Percentiles rank a stretch among this genome's conserved stretches.
These are phyloP conservation scores for Hirsutella rhossiliensis DNA, from an alignment of 2,329 filamentous ascomycete species.

Conservation along the genomic window DNA sequence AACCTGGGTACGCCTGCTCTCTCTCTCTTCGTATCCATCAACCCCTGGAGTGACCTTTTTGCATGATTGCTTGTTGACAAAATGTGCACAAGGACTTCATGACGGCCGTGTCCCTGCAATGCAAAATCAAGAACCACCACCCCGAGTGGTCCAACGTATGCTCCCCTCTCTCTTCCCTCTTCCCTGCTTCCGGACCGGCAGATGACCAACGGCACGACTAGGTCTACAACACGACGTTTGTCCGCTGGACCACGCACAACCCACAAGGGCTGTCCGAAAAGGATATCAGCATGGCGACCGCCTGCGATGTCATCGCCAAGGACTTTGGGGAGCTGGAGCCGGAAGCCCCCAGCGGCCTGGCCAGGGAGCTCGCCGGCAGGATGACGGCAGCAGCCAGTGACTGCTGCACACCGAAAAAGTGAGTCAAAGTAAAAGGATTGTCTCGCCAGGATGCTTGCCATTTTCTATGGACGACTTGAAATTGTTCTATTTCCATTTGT, in stretches of 20 bases:
- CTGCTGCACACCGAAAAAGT: conserved; percentile 38
- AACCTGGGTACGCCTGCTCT: conserved; percentile 38
- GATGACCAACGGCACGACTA: conserved; percentile 14
- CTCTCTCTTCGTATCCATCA: neutral
- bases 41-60: neutral
- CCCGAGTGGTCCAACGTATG: conserved; percentile 65
- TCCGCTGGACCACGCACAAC: conserved; percentile 63
- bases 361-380: conserved; percentile 33
- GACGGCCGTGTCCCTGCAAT: conserved; percentile 57
- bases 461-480: no score
- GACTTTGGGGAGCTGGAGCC: conserved; percentile 42
- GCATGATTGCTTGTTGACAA: no score
- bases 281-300: conserved; percentile 48
- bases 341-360: conserved; percentile 19
- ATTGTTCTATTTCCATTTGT: no score
- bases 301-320: conserved; percentile 47
- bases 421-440: neutral
- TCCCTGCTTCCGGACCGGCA: neutral
- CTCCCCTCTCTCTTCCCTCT: conserved; percentile 1
- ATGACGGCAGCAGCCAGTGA: conserved; percentile 34
- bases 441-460: no score
- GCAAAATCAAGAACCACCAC: conserved; percentile 57
- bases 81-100: conserved; percentile 51
- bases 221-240: conserved; percentile 59
- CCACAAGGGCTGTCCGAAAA: conserved; percentile 52